Evolutionary conservation across 768 basidiomycete genomes (phyloP).

Genomic region (Suillus plorans): DNA sequence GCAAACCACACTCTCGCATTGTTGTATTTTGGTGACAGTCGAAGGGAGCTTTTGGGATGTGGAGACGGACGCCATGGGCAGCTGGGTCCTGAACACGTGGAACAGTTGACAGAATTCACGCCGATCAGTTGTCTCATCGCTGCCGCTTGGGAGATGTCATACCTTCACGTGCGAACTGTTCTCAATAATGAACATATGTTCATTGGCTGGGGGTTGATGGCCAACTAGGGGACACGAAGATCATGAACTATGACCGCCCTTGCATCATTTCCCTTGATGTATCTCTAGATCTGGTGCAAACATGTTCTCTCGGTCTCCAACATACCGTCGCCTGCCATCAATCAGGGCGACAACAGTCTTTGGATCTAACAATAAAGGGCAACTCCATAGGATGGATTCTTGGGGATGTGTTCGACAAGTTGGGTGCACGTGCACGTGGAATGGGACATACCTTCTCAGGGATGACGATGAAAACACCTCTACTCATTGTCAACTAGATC

Average conservation of each 20-base stretch:
- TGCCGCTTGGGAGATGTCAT: too few relatives aligned
- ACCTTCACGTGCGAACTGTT: too few relatives aligned
- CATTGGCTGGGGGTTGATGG: too few relatives aligned
- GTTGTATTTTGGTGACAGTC: slow-evolving; percentile 34
- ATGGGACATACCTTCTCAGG: slow-evolving; percentile 60
- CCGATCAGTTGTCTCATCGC: slow-evolving; percentile 34
- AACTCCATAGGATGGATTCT: slow-evolving; percentile 44
- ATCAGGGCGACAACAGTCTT: slow-evolving; percentile 44
- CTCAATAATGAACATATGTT: too few relatives aligned
- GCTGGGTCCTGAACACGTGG: slow-evolving; percentile 51
- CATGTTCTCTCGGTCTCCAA: too few relatives aligned
- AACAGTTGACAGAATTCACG: slow-evolving; percentile 37
- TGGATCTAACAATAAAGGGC: slow-evolving; percentile 75
- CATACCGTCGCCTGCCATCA: too few relatives aligned
- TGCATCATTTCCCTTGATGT: too few relatives aligned
- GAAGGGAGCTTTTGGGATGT: slow-evolving; percentile 62
- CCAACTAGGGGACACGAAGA: too few relatives aligned
- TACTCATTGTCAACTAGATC: too few relatives aligned
- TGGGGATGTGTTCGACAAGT: slow-evolving; percentile 34
- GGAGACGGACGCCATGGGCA: slow-evolving; percentile 76
- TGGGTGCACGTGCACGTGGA: slow-evolving; percentile 81
- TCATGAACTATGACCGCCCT: too few relatives aligned
- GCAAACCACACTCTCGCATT: slow-evolving; percentile 81
- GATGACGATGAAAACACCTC: slow-evolving; percentile 13
- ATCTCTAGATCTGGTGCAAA: too few relatives aligned